phyloP scores from a whole-genome alignment of 805 yeast species.

The Priceomyces medius region DNA sequence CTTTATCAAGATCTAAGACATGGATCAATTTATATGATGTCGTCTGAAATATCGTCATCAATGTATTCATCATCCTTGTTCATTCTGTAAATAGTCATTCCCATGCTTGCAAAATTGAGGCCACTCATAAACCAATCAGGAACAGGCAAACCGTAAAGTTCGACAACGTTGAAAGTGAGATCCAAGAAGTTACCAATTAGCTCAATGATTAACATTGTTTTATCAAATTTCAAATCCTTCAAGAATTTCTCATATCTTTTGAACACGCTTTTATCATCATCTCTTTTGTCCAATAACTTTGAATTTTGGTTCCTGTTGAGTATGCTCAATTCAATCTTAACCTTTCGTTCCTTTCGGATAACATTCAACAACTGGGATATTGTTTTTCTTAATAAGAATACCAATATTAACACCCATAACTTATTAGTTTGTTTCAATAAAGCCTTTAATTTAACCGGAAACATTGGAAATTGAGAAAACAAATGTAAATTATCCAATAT shows the following conservation, averaged over 20 bases:
- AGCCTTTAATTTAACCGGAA: conserved; percentile 31
- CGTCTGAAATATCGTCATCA: conserved; percentile 44
- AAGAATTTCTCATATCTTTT: conserved; percentile 38
- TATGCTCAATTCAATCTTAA: conserved; percentile 35
- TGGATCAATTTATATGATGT: conserved; percentile 27
- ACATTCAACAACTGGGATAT: conserved; percentile 42
- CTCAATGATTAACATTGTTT: conserved; percentile 40
- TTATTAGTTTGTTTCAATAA: conserved; percentile 42
- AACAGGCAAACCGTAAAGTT: conserved; percentile 32
- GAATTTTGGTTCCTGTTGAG: conserved; percentile 22
- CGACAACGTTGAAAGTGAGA: conserved; percentile 39
- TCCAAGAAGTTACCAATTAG: conserved; percentile 43
- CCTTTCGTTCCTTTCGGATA: conserved; percentile 36
- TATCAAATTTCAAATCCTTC: conserved; percentile 43
- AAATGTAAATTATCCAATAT: conserved; percentile 42
- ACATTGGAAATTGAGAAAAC: conserved; percentile 43
- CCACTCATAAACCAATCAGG: conserved; percentile 44
- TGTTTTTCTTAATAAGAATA: conserved; percentile 42
- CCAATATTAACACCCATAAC: conserved; percentile 41
- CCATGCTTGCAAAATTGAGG: conserved; percentile 43
- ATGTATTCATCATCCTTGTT: conserved; percentile 46
- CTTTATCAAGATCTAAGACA: no score
- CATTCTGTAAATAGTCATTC: conserved; percentile 49
- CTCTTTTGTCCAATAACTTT: conserved; percentile 18
- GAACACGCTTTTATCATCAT: conserved; percentile 21